Percentiles rank a stretch among this genome's conserved stretches.
Conservation (phyloP, 257 asterid genomes). For the Forsythia suspensa region DNA sequence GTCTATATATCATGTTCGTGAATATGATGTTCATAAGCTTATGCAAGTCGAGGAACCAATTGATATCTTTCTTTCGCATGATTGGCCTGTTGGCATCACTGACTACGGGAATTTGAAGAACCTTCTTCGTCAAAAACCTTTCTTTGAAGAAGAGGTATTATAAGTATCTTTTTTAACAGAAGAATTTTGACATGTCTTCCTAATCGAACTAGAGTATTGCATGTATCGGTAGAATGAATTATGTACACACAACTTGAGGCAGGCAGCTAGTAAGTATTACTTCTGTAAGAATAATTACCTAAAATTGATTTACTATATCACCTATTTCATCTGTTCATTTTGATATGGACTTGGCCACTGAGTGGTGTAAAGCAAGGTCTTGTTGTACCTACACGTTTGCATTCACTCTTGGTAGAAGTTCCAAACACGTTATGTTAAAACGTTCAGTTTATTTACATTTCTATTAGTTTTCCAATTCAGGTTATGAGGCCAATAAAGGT, state of each 20-base stretch:
- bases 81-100: conserved; percentile 93
- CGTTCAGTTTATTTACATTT: neutral
- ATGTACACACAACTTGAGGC: neutral
- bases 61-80: conserved; percentile 94
- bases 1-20: conserved; percentile 92
- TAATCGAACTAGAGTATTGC: neutral
- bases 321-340: neutral
- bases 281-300: neutral
- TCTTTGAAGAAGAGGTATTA: conserved; percentile 75
- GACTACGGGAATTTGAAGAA: conserved; percentile 59
- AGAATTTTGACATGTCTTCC: neutral
- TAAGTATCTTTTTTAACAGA: neutral
- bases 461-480: neutral
- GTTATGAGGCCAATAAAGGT: neutral
- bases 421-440: neutral
- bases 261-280: neutral
- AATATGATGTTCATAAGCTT: conserved; percentile 87
- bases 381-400: too few relatives aligned
- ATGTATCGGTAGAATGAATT: neutral
- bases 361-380: neutral
- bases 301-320: neutral
- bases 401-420: neutral
- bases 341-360: neutral
- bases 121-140: conserved; percentile 72
- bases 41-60: conserved; percentile 93